Evolutionary conservation across 768 basidiomycete species (phyloP), one percentile per base, ranked within the genome.

Genomic region (Kwoniella sp.): DNA sequence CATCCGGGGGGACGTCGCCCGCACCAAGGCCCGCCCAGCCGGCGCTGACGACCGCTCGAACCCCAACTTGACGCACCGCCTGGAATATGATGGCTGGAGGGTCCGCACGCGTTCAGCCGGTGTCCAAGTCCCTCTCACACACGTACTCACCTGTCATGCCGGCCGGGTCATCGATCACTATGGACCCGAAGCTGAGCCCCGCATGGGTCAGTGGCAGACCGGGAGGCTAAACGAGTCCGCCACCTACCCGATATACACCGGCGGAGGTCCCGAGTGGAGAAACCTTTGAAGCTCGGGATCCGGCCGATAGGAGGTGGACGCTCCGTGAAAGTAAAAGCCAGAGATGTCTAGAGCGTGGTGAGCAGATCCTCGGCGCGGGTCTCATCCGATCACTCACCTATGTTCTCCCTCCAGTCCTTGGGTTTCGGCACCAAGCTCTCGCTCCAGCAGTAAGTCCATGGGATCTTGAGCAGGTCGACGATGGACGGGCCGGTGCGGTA

Each of bases 11-110:
- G 29, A 80, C 76, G 37, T 71, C 50, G 5, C 70, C 67, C 17
- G 78, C 79, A 1, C 83, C 82, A 0, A 84, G 70, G 5, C 80
- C 80, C n/a, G 81, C 82, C 83, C 83, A 84, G n/a, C 82, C 83
- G 8, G 81, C 79, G 1, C 79, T 80, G 41, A 84, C 78, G 3
- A 84, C 73, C 0, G 81, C 82, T 34, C 83, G 74, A 1, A 81
- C 80, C 3, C 79, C 80, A 0, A 82, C 79, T 57, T 77, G 68
- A 12, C 68, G 62, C 8, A 81, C 80, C 1, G 82, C 82, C 23
- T 38, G 19, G 19, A 20, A 38, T 19, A 38, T 38, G 5, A 38
- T 38, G 9, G 19, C 37, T 38, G 37, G 19, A 20, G 23, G 23
- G 37, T 5, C 43, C 2, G 43, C 27, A 7, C 28, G 25, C 11